These are phyloP conservation scores for Talaromyces rugulosus DNA, from an alignment of 2,329 filamentous ascomycete species.

Conservation along the genomic window DNA sequence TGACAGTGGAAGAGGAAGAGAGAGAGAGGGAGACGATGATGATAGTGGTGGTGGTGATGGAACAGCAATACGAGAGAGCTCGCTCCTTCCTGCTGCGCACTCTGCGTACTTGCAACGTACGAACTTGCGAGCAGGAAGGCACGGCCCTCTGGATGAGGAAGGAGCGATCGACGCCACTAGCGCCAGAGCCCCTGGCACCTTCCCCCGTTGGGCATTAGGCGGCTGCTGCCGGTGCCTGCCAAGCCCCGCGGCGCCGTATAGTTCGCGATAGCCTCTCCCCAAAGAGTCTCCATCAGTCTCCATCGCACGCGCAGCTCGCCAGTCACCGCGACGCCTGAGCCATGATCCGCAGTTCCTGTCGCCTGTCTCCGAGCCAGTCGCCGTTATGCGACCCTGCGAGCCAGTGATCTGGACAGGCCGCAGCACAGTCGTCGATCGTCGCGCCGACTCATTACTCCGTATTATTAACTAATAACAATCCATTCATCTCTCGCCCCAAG, in stretches of 20 bases:
- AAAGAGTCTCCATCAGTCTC: too few relatives aligned
- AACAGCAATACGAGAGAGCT: not conserved
- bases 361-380: not conserved
- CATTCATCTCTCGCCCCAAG: not conserved
- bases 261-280: not conserved
- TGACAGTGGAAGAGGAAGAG: not conserved
- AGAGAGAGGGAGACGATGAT: too few relatives aligned
- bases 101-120: too few relatives aligned
- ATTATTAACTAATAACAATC: not conserved
- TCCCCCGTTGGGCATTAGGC: not conserved
- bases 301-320: too few relatives aligned
- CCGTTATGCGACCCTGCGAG: not conserved
- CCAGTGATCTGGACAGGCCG: not conserved
- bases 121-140: not conserved
- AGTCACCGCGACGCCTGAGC: too few relatives aligned
- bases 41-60: too few relatives aligned
- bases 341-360: not conserved
- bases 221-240: constrained; percentile 10
- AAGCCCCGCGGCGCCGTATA: not conserved
- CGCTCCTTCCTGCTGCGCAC: not conserved
- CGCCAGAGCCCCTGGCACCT: constrained; percentile 10
- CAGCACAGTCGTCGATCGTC: not conserved
- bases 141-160: not conserved
- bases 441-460: not conserved
- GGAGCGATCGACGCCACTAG: constrained; percentile 11